Evolutionary conservation across 1,139 yeast genomes (phyloP).

Genomic region (Kurtzmaniella quercitrusa): DNA sequence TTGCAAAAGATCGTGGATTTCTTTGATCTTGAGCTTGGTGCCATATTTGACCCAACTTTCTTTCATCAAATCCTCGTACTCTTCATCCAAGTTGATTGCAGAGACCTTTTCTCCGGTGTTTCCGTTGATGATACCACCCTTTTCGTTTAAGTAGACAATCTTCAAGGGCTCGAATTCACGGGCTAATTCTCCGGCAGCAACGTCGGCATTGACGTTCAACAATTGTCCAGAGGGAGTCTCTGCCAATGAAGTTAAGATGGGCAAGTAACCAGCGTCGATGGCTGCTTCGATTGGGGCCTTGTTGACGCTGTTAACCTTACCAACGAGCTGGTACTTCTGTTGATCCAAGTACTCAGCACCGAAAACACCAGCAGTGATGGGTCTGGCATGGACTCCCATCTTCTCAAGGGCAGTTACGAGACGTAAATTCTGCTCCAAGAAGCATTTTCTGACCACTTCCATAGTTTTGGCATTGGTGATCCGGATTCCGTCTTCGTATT

Average conservation of each 20-base stretch:
- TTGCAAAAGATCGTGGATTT: constrained; percentile 89
- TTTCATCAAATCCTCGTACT: constrained; percentile 83
- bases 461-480: constrained; percentile 92
- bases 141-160: constrained; percentile 92
- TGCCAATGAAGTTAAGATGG: constrained; percentile 92
- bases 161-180: constrained; percentile 95
- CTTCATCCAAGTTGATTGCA: constrained; percentile 91
- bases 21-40: constrained; percentile 92
- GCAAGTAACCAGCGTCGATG: constrained; percentile 93
- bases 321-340: constrained; percentile 89
- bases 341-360: constrained; percentile 89
- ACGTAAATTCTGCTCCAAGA: constrained; percentile 89
- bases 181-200: constrained; percentile 97
- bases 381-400: constrained; percentile 97
- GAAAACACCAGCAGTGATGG: constrained; percentile 97
- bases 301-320: constrained; percentile 80
- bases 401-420: constrained; percentile 93
- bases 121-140: constrained; percentile 96
- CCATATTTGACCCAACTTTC: constrained; percentile 99
- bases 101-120: constrained; percentile 86
- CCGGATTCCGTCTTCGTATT: constrained; percentile 93
- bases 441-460: constrained; percentile 94
- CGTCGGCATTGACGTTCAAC: constrained; percentile 95
- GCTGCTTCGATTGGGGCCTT: constrained; percentile 93
- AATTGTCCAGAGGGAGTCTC: constrained; percentile 96